These are phyloP conservation scores for Alternaria incomplexa DNA, from an alignment of 2,329 filamentous ascomycete species.

Conservation along the genomic window DNA sequence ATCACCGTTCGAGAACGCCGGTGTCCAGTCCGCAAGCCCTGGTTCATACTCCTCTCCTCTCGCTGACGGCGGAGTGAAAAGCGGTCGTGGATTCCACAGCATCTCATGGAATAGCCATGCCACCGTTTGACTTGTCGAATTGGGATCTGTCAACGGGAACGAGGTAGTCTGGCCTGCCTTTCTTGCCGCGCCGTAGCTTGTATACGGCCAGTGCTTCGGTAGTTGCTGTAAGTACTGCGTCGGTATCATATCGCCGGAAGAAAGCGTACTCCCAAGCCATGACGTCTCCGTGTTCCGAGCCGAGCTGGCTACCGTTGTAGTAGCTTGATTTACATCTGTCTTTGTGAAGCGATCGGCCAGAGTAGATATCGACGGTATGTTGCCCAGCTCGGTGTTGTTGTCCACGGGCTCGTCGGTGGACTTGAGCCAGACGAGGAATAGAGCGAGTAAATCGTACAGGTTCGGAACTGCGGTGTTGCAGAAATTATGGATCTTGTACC, in stretches of 20 bases:
- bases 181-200: neutral
- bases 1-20: neutral
- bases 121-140: neutral
- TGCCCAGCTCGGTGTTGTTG: neutral
- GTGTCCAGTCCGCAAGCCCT: conserved; percentile 1
- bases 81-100: conserved; percentile 6
- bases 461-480: conserved; percentile 3
- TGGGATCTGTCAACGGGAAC: neutral
- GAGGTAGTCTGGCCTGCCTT: neutral
- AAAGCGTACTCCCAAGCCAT: neutral
- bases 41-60: neutral
- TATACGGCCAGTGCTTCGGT: conserved; percentile 18
- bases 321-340: neutral
- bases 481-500: conserved; percentile 7
- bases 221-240: conserved; percentile 13
- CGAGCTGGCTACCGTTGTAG: neutral
- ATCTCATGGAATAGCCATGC: conserved; percentile 8
- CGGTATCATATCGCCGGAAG: neutral
- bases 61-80: conserved; percentile 1
- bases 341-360: neutral
- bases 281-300: neutral
- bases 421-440: neutral
- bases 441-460: neutral
- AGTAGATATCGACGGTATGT: neutral
- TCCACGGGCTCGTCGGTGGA: neutral